phyloP scores from a whole-genome alignment of 2,329 filamentous ascomycete genomes.

The Trichoderma endophyticum region DNA sequence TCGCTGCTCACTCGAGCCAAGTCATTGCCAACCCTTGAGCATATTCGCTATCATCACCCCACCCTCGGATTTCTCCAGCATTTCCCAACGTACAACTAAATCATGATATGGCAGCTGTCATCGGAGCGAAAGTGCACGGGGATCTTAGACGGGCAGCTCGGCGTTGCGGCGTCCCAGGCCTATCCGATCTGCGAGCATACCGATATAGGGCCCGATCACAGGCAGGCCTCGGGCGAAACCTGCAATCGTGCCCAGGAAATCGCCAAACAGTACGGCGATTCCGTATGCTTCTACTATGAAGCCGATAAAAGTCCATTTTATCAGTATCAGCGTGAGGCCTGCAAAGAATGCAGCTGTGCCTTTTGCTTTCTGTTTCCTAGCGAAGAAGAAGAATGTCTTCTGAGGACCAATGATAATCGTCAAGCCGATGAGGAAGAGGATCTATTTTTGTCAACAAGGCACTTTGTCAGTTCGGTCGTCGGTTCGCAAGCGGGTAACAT shows the following conservation, averaged over 20 bases:
- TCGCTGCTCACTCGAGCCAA: neutral
- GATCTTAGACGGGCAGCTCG: conserved; percentile 68
- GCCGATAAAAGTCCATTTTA: conserved; percentile 87
- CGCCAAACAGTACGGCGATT: conserved; percentile 88
- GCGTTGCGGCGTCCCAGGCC: conserved; percentile 69
- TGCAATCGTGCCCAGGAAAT: conserved; percentile 90
- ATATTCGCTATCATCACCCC: neutral
- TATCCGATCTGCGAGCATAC: conserved; percentile 65
- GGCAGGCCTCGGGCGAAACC: conserved; percentile 83
- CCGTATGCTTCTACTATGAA: conserved; percentile 91
- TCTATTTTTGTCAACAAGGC: conserved; percentile 48
- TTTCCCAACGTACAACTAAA: neutral
- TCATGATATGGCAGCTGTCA: neutral
- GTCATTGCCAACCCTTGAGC: neutral
- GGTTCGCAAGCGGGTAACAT: conserved; percentile 8
- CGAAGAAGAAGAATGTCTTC: conserved; percentile 93
- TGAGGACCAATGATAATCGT: conserved; percentile 91
- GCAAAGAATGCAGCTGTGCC: conserved; percentile 84
- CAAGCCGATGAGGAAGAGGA: conserved; percentile 95
- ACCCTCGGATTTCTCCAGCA: neutral
- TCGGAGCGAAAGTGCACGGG: neutral
- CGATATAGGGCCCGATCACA: conserved; percentile 82
- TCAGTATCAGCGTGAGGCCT: conserved; percentile 79
- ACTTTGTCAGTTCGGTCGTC: conserved; percentile 21
- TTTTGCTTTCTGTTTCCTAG: conserved; percentile 85